These are phyloP conservation scores for Jamesozyma rosinii DNA, from an alignment of 805 yeast species.

Conservation along the genomic window DNA sequence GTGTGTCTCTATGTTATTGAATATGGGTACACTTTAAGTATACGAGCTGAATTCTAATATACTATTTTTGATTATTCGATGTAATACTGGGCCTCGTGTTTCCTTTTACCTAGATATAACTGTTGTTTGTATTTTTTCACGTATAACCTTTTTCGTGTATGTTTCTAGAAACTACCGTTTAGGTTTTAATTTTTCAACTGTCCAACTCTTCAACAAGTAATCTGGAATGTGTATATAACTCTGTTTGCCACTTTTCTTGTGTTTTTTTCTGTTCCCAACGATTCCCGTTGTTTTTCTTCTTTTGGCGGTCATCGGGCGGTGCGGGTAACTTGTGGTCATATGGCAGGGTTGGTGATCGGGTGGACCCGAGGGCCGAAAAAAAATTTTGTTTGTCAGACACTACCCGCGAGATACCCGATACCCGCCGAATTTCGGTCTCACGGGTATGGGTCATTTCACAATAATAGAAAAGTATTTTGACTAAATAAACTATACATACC, in stretches of 20 bases:
- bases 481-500: too few species aligned
- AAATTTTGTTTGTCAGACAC: too few species aligned
- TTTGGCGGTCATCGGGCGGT: too few species aligned
- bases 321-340: neutral
- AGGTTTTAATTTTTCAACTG: too few species aligned
- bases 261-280: neutral
- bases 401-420: too few species aligned
- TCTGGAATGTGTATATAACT: neutral
- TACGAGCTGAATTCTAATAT: neutral
- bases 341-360: too few species aligned
- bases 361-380: too few species aligned
- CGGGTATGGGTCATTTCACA: too few species aligned
- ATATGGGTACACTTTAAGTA: too few species aligned
- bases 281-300: neutral
- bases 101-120: neutral
- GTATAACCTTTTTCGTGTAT: constrained; percentile 1
- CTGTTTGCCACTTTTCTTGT: neutral
- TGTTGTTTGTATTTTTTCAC: neutral
- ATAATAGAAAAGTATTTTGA: too few species aligned
- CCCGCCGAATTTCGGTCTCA: too few species aligned
- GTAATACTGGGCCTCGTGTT: neutral
- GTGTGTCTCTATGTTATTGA: neutral
- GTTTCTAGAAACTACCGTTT: neutral
- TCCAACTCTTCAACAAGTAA: too few species aligned
- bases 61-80: neutral